Evolutionary conservation across 352 stramenopile species (phyloP).

Genomic region (Phytophthora sp.): DNA sequence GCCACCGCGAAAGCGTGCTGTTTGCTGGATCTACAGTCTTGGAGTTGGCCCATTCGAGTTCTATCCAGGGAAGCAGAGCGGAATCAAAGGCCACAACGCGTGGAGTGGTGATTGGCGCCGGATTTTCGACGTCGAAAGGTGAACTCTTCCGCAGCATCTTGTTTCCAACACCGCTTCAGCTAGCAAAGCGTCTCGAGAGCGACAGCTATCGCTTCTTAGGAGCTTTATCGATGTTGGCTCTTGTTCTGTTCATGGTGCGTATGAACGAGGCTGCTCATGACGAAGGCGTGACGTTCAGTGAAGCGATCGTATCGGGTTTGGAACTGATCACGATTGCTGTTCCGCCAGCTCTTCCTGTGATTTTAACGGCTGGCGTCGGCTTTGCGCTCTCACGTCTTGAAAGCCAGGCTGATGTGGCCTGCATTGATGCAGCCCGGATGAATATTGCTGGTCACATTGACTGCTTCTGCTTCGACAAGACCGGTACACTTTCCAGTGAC

Average conservation of each 20-base stretch:
- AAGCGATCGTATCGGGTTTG: constrained; percentile 51
- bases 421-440: constrained; percentile 75
- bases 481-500: constrained; percentile 75
- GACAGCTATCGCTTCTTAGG: constrained; percentile 79
- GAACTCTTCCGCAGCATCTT: constrained; percentile 78
- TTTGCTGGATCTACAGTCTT: constrained; percentile 67
- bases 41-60: constrained; percentile 35
- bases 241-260: constrained; percentile 65
- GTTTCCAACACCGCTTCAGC: constrained; percentile 59
- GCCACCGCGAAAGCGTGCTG: constrained; percentile 56
- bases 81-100: constrained; percentile 41
- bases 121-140: constrained; percentile 74
- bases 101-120: constrained; percentile 66
- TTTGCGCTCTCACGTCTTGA: constrained; percentile 67
- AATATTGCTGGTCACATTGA: constrained; percentile 75
- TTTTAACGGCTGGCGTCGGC: constrained; percentile 67
- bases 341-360: constrained; percentile 63
- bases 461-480: constrained; percentile 89
- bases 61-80: constrained; percentile 30
- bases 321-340: constrained; percentile 75
- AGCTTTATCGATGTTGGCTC: constrained; percentile 55
- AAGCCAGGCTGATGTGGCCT: constrained; percentile 56
- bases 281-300: constrained; percentile 30
- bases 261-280: constrained; percentile 45
- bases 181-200: constrained; percentile 60